These are phyloP conservation scores for Graphiopsis chlorocephala DNA, from an alignment of 2,329 filamentous ascomycete species.

Conservation along the genomic window DNA sequence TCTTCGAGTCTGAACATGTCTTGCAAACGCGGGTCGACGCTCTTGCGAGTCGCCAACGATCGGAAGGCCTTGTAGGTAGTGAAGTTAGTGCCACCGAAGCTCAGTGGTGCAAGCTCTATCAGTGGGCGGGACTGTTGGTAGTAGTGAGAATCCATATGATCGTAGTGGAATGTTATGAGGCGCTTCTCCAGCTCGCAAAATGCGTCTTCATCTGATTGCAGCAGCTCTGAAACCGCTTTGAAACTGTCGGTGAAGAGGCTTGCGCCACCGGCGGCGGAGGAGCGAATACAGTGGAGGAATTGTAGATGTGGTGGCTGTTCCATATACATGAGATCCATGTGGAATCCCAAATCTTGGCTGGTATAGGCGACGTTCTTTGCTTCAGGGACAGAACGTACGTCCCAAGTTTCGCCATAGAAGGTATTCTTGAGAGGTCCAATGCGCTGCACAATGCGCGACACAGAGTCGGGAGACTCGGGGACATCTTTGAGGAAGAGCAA, in stretches of 20 bases:
- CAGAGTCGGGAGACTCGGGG: slow-evolving; percentile 53
- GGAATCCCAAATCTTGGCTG: slow-evolving; percentile 73
- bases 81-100: not conserved
- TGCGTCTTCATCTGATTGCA: slow-evolving; percentile 14
- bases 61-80: not conserved
- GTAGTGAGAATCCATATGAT: slow-evolving; percentile 48
- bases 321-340: slow-evolving; percentile 93
- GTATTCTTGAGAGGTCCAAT: slow-evolving; percentile 80
- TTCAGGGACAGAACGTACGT: slow-evolving; percentile 76
- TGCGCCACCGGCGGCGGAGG: slow-evolving; percentile 74
- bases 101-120: slow-evolving; percentile 22
- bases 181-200: slow-evolving; percentile 19
- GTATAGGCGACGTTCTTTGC: slow-evolving; percentile 93
- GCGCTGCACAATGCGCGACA: slow-evolving; percentile 65
- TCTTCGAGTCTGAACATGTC: slow-evolving; percentile 19
- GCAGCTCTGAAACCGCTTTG: slow-evolving; percentile 50
- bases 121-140: slow-evolving; percentile 29
- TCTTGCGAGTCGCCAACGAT: not conserved
- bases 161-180: slow-evolving; percentile 48
- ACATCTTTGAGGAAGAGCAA: slow-evolving; percentile 75
- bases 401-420: slow-evolving; percentile 89
- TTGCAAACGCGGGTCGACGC: not conserved
- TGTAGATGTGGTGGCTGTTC: slow-evolving; percentile 76
- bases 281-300: slow-evolving; percentile 83
- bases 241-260: slow-evolving; percentile 82